Evolutionary conservation across 140 eudicot species (phyloP).

Genomic region (Anethum foeniculum): DNA sequence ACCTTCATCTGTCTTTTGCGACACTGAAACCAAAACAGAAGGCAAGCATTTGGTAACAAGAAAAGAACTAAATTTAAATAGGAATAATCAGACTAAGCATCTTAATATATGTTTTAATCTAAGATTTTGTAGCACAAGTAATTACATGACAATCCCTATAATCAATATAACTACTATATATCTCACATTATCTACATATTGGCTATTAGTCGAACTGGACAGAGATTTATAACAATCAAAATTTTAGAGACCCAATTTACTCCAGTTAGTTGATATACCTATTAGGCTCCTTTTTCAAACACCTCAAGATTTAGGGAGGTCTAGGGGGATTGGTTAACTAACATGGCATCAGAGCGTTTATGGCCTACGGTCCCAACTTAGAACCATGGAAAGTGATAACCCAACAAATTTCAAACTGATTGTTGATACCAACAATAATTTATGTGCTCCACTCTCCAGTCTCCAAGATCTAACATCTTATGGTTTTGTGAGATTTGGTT

Average conservation of each 20-base stretch:
- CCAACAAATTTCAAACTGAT: not conserved
- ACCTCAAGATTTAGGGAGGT: not conserved
- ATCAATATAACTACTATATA: not conserved
- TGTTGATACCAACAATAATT: not conserved
- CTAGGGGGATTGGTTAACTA: not conserved
- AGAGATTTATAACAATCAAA: not conserved
- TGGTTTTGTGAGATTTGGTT: not conserved
- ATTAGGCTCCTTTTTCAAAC: not conserved
- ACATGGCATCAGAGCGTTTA: not conserved
- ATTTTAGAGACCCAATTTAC: not conserved
- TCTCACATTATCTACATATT: not conserved
- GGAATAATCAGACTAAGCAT: not conserved
- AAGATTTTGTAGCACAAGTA: not conserved
- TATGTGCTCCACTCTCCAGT: not conserved
- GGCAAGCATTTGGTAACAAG: conserved; percentile 1
- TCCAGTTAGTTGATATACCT: not conserved
- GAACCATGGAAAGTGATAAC: not conserved
- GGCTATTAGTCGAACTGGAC: not conserved
- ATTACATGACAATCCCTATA: not conserved
- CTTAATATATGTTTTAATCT: not conserved
- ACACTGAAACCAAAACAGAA: conserved; percentile 42
- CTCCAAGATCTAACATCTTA: not conserved
- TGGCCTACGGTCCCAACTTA: not conserved
- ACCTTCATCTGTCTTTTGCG: conserved; percentile 69
- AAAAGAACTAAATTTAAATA: not conserved